Base-by-base conservation (phyloP, 1,284 basidiomycete genomes). In the Cryptococcus hybrid region DNA sequence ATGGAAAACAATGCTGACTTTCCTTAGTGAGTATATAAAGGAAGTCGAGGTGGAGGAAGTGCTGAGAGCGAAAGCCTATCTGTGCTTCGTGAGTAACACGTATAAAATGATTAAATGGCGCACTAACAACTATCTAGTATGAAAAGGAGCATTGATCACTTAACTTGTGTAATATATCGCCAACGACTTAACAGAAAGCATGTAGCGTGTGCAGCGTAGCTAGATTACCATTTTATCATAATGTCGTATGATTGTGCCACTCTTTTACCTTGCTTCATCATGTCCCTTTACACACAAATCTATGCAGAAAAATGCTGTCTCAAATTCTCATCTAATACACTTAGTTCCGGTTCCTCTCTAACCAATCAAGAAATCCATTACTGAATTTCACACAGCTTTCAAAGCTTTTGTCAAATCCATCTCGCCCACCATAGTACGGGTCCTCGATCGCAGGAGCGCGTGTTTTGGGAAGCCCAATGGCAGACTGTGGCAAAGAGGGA, bases 21-120 rank as follows among this genome's bases (percentile, higher is more conserved):
- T 9, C 40, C 30, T 36, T 50, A 73, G 73, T 72, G 90, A 89
- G 1, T 78, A 85, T 48, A 90, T 97, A 8, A 82, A 88, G 48
- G 79, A 89, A 36, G 86, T 88, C 3, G 85, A 86, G 46, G 78
- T 94, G 46, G 89, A 92, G 45, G 93, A 96, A 73, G 93, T 95
- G 6, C 80, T 95, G 65, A 87, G 87, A 71, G 86, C 88, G 56
- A 93, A 90, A 73, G 92, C 92, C 24, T 97, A 96, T 76, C 84
- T 96, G 59, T 76, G 72, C 56, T 78, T 77, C 60, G 76, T 76
- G 56, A 70, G 72, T 76, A 18, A 18, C 18, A 7, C 6, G 34
- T 6, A 30, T 30, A 7, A 8, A 18, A 15, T 48, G 6, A 5
- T 38, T n/a, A 18, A 18, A 18, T 51, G 35, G 37, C 7, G 13